Base-by-base conservation (phyloP, 208 protist genomes). In the Leishmania tarentolae region DNA sequence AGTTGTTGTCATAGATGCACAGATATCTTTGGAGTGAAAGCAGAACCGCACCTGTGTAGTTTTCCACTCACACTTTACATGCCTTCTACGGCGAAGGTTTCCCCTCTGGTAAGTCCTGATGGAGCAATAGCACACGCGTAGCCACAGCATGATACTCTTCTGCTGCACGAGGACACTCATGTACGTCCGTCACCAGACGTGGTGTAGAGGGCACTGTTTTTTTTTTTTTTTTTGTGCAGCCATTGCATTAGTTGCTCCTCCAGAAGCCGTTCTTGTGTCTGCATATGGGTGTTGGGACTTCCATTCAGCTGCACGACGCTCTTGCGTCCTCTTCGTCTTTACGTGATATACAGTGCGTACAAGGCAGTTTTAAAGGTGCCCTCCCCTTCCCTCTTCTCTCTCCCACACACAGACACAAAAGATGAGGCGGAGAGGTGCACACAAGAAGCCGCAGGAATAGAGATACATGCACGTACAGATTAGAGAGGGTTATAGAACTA, bases 181-280 rank as follows among this genome's bases (percentile, higher is more conserved):
- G 61, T 24, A 21, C 28, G 31, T 17, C 13, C 61, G 4, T 68
- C 31, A 8, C 31, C 61, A 40, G 5, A 31, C 61, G 61, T 40
- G 0, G 61, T 19, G 61, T 21, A 40, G 28, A 40, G 28, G 31
- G 61, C 61, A 68, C 40, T 31, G 2, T 11, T 19, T 66, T 31
- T 37, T 40, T 3, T 17, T 68, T 31, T 1, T 11, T 19, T 66
- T 31, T 37, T 40, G 9, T 17, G 28, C 5, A 4, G 61, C 3
- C 31, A 31, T 31, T 11, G 56, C 15, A 7, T 31, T 63, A n/a
- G 2, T 63, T 28, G 56, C 1, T 53, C 15, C 28, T 31, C 17
- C 28, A 68, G 61, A 68, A 31, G 31, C 61, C 31, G 61, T 68
- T 17, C 61, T 40, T 31, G n/a, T 82, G 72, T 68, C 31, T 65